These are phyloP conservation scores for Trichoderma aggressivum DNA, from an alignment of 2,329 filamentous ascomycete species.

Conservation along the genomic window DNA sequence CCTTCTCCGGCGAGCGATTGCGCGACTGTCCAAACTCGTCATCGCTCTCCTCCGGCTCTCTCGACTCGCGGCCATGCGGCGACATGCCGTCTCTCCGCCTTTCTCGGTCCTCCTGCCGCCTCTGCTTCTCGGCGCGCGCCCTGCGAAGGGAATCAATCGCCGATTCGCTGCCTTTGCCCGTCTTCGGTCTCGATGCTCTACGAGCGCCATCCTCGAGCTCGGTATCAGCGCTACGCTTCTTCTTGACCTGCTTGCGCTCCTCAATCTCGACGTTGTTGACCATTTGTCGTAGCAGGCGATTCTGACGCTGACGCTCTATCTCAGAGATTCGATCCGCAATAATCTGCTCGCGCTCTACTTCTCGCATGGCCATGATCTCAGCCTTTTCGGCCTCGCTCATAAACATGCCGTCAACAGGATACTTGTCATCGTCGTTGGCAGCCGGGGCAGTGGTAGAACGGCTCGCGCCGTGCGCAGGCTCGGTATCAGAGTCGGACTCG, in stretches of 20 bases:
- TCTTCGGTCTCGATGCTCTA: conserved; percentile 71
- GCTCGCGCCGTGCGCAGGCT: conserved; percentile 41
- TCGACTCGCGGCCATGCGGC: conserved; percentile 32
- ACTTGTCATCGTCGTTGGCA: conserved; percentile 61
- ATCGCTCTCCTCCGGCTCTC: conserved; percentile 67
- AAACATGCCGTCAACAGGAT: conserved; percentile 87
- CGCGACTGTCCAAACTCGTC: conserved; percentile 68
- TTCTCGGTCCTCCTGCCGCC: conserved; percentile 51
- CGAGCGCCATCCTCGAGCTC: conserved; percentile 74
- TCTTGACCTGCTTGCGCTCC: conserved; percentile 51
- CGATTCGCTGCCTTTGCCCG: conserved; percentile 44
- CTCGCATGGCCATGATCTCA: conserved; percentile 79
- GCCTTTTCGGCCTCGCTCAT: conserved; percentile 69
- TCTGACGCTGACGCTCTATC: conserved; percentile 77
- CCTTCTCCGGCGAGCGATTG: conserved; percentile 56
- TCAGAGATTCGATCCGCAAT: conserved; percentile 83
- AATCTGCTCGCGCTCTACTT: conserved; percentile 87
- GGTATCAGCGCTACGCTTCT: conserved; percentile 74
- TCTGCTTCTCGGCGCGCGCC: conserved; percentile 59
- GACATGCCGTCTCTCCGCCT: conserved; percentile 52
- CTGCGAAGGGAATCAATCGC: conserved; percentile 69
- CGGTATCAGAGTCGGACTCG: conserved; percentile 67
- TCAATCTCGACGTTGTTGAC: conserved; percentile 64
- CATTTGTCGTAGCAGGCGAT: conserved; percentile 74
- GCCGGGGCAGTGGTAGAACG: conserved; percentile 41